Percentiles rank a stretch among this genome's conserved stretches.
These are phyloP conservation scores for Cyanidium caldarium DNA, from an alignment of 23 red algal genomes.

Conservation along the genomic window DNA sequence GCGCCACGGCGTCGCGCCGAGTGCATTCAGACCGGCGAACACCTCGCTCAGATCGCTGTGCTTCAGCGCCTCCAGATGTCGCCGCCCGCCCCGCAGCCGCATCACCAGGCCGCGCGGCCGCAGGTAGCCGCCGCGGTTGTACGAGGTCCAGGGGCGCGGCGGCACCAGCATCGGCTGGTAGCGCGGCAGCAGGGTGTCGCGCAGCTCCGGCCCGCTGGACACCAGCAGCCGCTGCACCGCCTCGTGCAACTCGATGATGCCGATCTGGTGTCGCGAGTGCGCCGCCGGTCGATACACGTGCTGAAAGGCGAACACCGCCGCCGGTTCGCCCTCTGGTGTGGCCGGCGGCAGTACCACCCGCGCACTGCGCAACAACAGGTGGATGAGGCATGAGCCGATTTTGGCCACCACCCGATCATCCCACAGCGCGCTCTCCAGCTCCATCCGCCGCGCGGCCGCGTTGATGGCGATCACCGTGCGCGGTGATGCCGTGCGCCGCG, in stretches of 20 bases:
- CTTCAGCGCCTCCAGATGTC: constrained; percentile 22
- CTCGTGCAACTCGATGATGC: constrained; percentile 21
- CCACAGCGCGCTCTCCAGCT: constrained; percentile 16
- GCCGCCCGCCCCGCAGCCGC: constrained; percentile 12
- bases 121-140: constrained; percentile 34
- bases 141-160: constrained; percentile 57
- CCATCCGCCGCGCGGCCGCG: constrained; percentile 27
- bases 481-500: not conserved
- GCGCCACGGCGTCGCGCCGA: constrained; percentile 39
- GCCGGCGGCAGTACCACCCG: not conserved
- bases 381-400: constrained; percentile 36
- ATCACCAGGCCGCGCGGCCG: constrained; percentile 29
- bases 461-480: constrained; percentile 32
- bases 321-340: not conserved
- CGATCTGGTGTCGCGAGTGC: constrained; percentile 10
- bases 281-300: constrained; percentile 14
- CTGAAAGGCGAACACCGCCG: constrained; percentile 32
- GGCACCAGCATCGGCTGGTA: constrained; percentile 74
- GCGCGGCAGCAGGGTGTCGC: constrained; percentile 20
- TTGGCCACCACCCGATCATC: not conserved
- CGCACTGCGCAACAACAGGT: constrained; percentile 14
- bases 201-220: constrained; percentile 16
- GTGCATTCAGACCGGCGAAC: constrained; percentile 61
- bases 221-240: constrained; percentile 13
- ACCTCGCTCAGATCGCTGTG: constrained; percentile 33